Evolutionary conservation across 2,329 filamentous ascomycete species (phyloP).

Genomic region (Aspergillus neotritici): DNA sequence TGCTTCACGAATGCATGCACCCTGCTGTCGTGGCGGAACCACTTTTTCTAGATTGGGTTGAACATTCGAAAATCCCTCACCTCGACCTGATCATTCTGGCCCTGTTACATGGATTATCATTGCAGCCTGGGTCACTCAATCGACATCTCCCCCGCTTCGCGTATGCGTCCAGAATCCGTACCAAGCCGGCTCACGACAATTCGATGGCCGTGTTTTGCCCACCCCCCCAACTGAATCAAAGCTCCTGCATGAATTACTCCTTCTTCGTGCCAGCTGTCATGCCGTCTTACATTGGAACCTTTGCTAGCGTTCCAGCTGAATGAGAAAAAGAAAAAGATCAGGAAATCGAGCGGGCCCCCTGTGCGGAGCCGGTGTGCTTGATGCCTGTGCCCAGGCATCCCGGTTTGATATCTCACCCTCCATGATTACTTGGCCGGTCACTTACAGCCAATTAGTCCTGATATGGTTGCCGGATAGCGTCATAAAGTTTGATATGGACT

Average conservation of each 20-base stretch:
- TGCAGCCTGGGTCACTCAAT: slow-evolving; percentile 26
- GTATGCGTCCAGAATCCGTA: slow-evolving; percentile 26
- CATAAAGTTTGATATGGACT: slow-evolving; percentile 15
- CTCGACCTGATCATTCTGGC: slow-evolving; percentile 15
- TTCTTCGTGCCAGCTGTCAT: slow-evolving; percentile 33
- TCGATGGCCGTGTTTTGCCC: slow-evolving; percentile 14
- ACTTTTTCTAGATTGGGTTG: slow-evolving; percentile 25
- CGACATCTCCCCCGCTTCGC: slow-evolving; percentile 25
- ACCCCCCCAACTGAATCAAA: slow-evolving; percentile 23
- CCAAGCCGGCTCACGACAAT: slow-evolving; percentile 19
- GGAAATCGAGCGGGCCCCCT: slow-evolving; percentile 2
- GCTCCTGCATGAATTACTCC: slow-evolving; percentile 29
- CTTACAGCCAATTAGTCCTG: slow-evolving; percentile 18
- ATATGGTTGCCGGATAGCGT: slow-evolving; percentile 10
- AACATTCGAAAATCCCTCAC: slow-evolving; percentile 35
- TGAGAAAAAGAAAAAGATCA: slow-evolving; percentile 5
- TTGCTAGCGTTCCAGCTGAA: neutral
- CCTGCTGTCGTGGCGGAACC: slow-evolving; percentile 35
- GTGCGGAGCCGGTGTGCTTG: slow-evolving; percentile 9
- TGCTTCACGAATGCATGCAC: slow-evolving; percentile 35
- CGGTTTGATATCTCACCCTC: slow-evolving; percentile 11
- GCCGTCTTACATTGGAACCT: slow-evolving; percentile 25
- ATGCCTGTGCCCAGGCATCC: slow-evolving; percentile 3
- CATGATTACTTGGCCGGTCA: slow-evolving; percentile 10
- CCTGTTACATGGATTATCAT: slow-evolving; percentile 22